Evolutionary conservation across 2,329 filamentous ascomycete species (phyloP), one percentile per base, ranked within the genome.

Genomic region (Colletotrichum tropicale): DNA sequence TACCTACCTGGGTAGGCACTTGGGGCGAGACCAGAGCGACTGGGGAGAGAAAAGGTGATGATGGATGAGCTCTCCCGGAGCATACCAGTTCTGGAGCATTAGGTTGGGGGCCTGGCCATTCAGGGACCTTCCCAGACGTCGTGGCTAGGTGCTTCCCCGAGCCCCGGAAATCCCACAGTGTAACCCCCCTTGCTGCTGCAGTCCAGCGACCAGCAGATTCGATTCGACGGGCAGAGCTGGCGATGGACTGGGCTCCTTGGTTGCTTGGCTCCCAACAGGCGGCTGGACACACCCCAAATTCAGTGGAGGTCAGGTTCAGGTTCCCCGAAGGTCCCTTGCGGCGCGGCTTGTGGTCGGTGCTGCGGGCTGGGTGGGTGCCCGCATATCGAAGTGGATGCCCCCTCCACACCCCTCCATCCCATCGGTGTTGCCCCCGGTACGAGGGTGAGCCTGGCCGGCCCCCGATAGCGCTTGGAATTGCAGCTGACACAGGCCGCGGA

Each of bases 321-420:
- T 60, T n/a, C 56, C 56, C 26, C 16, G 28, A 60, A 60, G 56
- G 28, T 30, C 56, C 56, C 26, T 32, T n/a, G 26, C 58, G 30
- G 30, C 16, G 21, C 58, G 30, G 30, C n/a, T 52, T 52, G 43
- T 58, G 55, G 55, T 30, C 21, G 24, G 24, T 58, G 55, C 24
- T 30, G 55, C 58, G 58, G 58, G 58, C 30, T 62, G 58, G 58
- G 32, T 52, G 43, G 65, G n/a, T 56, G 65, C 65, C 65, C 65
- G 43, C 66, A 43, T 69, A n/a, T 30, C 34, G 12, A 28, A 30
- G 67, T 62, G 67, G 67, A 62, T 68, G 34, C 64, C 64, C 61
- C 48, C 72, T 73, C 70, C 56, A 56, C 48, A 43, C 16, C 60
- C 71, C 67, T 65, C 71, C 71, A 73, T 73, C 66, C 66, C 34